Evolutionary conservation across 2,329 filamentous ascomycete species (phyloP).

Genomic region (Trichoderma pleuroti): DNA sequence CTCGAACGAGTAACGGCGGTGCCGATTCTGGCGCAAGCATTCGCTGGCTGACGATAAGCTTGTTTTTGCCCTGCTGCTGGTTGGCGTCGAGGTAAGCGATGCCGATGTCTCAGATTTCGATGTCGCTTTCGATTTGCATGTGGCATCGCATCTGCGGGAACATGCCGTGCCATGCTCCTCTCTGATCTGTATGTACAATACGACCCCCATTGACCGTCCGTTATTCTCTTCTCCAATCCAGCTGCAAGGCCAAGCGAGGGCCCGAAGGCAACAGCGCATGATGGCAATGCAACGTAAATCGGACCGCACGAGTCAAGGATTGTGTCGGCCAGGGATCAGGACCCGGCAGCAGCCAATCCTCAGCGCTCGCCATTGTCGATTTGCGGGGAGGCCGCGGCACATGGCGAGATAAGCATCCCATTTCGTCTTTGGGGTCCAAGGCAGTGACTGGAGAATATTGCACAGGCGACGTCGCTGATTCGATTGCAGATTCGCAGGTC

Average conservation of each 20-base stretch:
- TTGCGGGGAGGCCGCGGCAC: conserved; percentile 2
- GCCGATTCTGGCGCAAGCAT: conserved; percentile 4
- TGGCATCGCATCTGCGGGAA: background rate
- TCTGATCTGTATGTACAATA: background rate
- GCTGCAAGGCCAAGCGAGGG: background rate
- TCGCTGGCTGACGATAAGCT: conserved; percentile 16
- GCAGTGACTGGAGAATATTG: background rate
- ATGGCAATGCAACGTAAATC: background rate
- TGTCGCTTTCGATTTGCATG: background rate
- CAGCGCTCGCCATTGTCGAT: background rate
- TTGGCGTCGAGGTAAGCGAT: background rate
- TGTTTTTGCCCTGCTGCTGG: background rate
- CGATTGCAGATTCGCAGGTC: background rate
- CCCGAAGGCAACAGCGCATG: background rate
- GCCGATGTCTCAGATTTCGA: background rate
- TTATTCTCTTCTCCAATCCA: background rate
- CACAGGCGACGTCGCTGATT: background rate
- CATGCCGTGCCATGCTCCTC: background rate
- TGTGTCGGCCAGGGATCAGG: background rate
- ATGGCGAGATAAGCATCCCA: conserved; percentile 10
- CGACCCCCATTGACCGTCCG: background rate
- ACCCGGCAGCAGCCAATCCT: conserved; percentile 3
- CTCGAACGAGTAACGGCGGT: conserved; percentile 3
- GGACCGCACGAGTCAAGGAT: conserved; percentile 6
- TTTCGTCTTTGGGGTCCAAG: background rate